These are phyloP conservation scores for Hymenotorrendiella dingleyae DNA, from an alignment of 2,329 filamentous ascomycete species.

Conservation along the genomic window DNA sequence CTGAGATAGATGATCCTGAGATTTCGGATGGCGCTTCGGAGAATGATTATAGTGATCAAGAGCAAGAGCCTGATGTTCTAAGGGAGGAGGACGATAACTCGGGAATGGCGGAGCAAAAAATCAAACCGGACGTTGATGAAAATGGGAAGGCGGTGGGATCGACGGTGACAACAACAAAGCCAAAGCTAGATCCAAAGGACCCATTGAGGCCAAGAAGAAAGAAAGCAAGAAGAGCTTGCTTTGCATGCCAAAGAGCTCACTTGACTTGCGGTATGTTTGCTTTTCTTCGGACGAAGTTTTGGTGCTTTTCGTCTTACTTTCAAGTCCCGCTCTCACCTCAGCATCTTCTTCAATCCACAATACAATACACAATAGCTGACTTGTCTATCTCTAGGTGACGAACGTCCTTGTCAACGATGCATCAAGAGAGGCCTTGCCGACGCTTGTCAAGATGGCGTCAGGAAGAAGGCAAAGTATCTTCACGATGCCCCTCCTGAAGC, in stretches of 20 bases:
- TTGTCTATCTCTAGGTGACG: slow-evolving; percentile 69
- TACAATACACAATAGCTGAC: too few species aligned
- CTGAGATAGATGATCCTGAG: slow-evolving; percentile 31
- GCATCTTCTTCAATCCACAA: slow-evolving; percentile 13
- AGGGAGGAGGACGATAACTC: slow-evolving; percentile 30
- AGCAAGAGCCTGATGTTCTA: slow-evolving; percentile 27
- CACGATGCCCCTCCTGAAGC: slow-evolving; percentile 91
- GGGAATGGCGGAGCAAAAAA: slow-evolving; percentile 30
- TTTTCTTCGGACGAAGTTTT: slow-evolving; percentile 16
- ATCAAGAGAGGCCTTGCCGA: slow-evolving; percentile 90
- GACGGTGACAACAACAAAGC: slow-evolving; percentile 47
- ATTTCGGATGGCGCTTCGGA: slow-evolving; percentile 31
- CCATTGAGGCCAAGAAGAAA: slow-evolving; percentile 84
- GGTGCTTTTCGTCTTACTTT: slow-evolving; percentile 10
- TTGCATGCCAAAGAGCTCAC: slow-evolving; percentile 94
- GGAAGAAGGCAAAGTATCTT: slow-evolving; percentile 98
- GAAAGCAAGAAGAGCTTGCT: slow-evolving; percentile 93
- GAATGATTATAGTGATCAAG: slow-evolving; percentile 32
- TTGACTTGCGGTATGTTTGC: slow-evolving; percentile 86
- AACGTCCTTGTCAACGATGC: slow-evolving; percentile 87
- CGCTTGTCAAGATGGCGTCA: slow-evolving; percentile 88
- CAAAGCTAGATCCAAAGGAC: slow-evolving; percentile 76
- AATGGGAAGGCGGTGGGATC: slow-evolving; percentile 28
- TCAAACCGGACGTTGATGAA: slow-evolving; percentile 27
- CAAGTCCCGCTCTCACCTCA: slow-evolving; percentile 5